Base-by-base conservation (phyloP, 345 rosid species). In the Eucalyptus brandiana region DNA sequence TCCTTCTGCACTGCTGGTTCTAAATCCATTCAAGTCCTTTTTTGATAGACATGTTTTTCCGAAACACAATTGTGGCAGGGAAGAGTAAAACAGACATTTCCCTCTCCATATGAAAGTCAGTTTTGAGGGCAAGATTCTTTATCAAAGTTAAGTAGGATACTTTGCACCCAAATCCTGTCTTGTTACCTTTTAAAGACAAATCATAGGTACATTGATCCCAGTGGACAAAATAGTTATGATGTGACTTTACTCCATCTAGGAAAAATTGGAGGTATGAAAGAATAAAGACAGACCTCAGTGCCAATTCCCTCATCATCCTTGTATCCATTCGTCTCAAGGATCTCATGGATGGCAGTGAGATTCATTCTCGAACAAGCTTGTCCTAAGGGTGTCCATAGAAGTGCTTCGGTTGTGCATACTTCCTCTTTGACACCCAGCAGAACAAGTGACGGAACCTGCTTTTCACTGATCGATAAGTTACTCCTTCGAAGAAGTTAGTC, bases 321-420 rank as follows among this genome's bases (percentile, higher is more conserved):
- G 90, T 92, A 93, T 87, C 93, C 95, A 42, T 87, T 86, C 90
- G 88, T 93, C 85, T 93, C 94, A 24, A 93, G 93, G 67, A 93
- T 92, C 88, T 91, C 94, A 88, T 92, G 93, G 26, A 93, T 92
- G 15, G 95, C 93, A 40, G 93, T 91, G 69, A 93, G 93, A 89
- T 93, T 94, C 87, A 88, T 45, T 89, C 93, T 90, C 86, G 83
- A 88, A 89, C 95, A 93, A 86, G 94, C 95, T 91, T 93, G 94
- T 10, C 93, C 95, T 30, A 93, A 86, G 37, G 95, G 93, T 49
- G 93, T 91, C 51, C 92, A 50, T 24, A 90, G 53, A 65, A 91
- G 56, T 28, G 90, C 80, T 86, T 89, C 90, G 26, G 87, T 42
- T 16, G 89, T 60, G 62, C 90, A 88, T 26, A 90, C 69, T 88